phyloP scores from a whole-genome alignment of 306 rosid species.

The Begonia loranthoides region DNA sequence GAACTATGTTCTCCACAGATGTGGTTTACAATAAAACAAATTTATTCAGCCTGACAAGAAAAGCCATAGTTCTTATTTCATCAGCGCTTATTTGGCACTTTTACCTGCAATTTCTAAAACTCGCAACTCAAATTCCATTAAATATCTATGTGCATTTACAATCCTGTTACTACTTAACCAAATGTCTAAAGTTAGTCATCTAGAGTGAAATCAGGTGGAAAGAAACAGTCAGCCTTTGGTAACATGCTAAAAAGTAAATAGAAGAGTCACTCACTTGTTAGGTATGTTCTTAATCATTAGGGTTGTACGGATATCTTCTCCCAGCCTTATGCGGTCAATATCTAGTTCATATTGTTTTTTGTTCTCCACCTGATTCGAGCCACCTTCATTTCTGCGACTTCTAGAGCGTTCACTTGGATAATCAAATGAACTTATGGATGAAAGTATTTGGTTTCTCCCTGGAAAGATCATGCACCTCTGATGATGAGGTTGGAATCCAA shows the following conservation, averaged over 20 bases:
- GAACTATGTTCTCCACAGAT: no score
- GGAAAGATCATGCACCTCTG: conserved; percentile 34
- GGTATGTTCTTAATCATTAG: conserved; percentile 38
- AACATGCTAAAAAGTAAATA: not conserved
- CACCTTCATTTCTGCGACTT: conserved; percentile 29
- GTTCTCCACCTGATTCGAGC: conserved; percentile 24
- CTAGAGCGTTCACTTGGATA: conserved; percentile 22
- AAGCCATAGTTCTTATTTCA: no score
- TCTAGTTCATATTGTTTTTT: conserved; percentile 33
- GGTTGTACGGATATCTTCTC: conserved; percentile 29
- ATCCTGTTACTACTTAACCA: no score
- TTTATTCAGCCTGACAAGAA: no score
- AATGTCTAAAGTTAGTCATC: no score
- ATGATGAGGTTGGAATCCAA: conserved; percentile 28
- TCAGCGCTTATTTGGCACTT: no score
- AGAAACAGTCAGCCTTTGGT: not conserved
- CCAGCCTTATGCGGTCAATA: conserved; percentile 27
- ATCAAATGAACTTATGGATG: conserved; percentile 24
- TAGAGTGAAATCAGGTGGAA: no score
- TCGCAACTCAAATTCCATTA: no score
- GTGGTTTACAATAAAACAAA: no score
- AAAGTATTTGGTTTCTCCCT: conserved; percentile 27
- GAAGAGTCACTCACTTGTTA: conserved; percentile 24
- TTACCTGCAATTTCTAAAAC: no score
- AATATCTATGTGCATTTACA: no score